phyloP scores from a whole-genome alignment of 441 rosid genomes.

The Aleurites moluccanus region DNA sequence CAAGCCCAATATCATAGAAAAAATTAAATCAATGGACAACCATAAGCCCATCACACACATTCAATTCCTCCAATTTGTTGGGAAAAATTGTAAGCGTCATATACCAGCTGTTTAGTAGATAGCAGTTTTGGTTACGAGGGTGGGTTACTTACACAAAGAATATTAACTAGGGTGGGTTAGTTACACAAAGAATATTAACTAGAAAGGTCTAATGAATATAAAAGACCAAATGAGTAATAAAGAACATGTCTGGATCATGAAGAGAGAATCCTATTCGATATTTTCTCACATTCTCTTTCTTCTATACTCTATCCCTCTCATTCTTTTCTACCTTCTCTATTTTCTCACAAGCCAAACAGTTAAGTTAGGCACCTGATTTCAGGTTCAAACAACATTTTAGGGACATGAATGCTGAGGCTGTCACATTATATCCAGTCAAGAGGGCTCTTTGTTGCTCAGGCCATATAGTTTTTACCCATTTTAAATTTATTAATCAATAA shows the following conservation, averaged over 20 bases:
- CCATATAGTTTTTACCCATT: neutral
- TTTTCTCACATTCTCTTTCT: neutral
- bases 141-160: too few species aligned
- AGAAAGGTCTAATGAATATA: neutral
- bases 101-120: neutral
- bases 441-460: neutral
- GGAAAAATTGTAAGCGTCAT: too few species aligned
- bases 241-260: too few species aligned
- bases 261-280: neutral
- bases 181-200: neutral
- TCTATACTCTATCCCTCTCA: neutral
- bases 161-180: too few species aligned
- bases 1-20: neutral
- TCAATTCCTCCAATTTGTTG: slow-evolving; percentile 2
- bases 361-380: neutral
- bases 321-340: neutral
- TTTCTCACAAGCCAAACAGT: neutral
- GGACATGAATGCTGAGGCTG: neutral
- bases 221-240: too few species aligned
- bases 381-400: neutral
- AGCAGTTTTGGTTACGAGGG: neutral
- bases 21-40: neutral
- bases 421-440: neutral
- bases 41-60: neutral
- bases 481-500: neutral